Base-by-base conservation (phyloP, 2,329 filamentous ascomycete species). In the Coniella lustricola region DNA sequence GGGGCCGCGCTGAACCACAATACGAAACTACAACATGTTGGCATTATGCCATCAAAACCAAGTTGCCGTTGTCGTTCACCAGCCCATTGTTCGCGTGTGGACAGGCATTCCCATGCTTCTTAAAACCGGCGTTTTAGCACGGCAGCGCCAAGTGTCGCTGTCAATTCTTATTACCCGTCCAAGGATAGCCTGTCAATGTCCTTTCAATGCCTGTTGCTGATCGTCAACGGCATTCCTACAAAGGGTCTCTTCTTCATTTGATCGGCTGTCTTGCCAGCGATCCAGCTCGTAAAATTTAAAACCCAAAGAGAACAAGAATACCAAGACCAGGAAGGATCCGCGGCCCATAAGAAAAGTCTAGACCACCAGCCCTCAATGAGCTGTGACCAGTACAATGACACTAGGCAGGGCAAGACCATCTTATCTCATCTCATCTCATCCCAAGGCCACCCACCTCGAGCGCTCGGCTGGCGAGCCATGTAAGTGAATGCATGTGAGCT, bases 241-340 rank as follows among this genome's bases (percentile, higher is more conserved):
- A 22, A 3, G 18, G 18, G 2, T 2, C 12, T 7, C 22, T 17
- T 13, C 32, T 31, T 20, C 17, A 17, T 9, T 14, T 46, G 18
- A 44, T 45, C 48, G 51, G 44, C 51, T 53, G 47, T 50, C 48
- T 39, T 53, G 48, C 51, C 48, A 33, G 20, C 21, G 32, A 21
- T 25, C 10, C 9, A 9, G n/a, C 17, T 41, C 22, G 29, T 16
- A 29, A 5, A 5, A 29, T 10, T 29, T 29, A n/a, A n/a, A n/a
- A n/a, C n/a, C n/a, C n/a, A n/a, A n/a, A n/a, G n/a, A n/a, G 13
- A 39, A 17, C 5, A 37, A 16, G 2, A 12, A n/a, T n/a, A n/a
- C n/a, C 10, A 29, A 29, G 25, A 29, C 10, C 25, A 29, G 25
- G 5, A n/a, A n/a, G 25, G 25, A 5, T 29, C 25, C 25, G 5